Conservation (phyloP, 2,329 filamentous ascomycete species). For the Beauveria australis region DNA sequence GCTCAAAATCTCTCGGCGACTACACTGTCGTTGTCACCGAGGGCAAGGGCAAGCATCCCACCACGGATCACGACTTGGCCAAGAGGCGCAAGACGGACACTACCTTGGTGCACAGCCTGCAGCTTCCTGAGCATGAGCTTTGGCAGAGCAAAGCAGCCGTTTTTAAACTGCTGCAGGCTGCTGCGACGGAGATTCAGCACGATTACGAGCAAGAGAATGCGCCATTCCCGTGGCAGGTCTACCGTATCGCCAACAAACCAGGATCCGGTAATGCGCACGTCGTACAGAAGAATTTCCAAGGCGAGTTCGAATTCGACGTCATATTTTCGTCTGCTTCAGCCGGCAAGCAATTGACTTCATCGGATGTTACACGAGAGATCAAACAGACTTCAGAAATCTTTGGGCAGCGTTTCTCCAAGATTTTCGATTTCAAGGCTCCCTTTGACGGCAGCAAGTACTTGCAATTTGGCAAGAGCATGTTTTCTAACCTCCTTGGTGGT, state of each 20-base stretch:
- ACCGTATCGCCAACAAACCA: constrained; percentile 64
- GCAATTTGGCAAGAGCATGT: constrained; percentile 77
- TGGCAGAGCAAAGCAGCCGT: constrained; percentile 73
- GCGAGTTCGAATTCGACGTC: constrained; percentile 86
- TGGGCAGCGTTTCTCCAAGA: constrained; percentile 61
- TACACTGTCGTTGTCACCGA: constrained; percentile 73
- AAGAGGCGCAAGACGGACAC: constrained; percentile 63
- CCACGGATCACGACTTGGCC: constrained; percentile 58
- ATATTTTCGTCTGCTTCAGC: constrained; percentile 77
- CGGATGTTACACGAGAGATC: constrained; percentile 64
- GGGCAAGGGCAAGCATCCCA: constrained; percentile 54
- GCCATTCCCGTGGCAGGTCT: constrained; percentile 78
- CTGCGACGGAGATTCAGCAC: constrained; percentile 41
- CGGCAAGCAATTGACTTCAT: constrained; percentile 42
- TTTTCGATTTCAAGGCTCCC: constrained; percentile 61
- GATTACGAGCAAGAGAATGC: constrained; percentile 53
- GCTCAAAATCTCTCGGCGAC: constrained; percentile 62
- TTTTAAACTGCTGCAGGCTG: constrained; percentile 44
- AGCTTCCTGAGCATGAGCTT: constrained; percentile 57
- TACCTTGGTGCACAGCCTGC: constrained; percentile 67
- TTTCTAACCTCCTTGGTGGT: constrained; percentile 89
- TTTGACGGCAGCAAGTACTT: constrained; percentile 67
- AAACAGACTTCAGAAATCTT: constrained; percentile 59
- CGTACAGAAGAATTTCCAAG: constrained; percentile 85
- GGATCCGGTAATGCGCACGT: constrained; percentile 73